phyloP scores from a whole-genome alignment of 768 basidiomycete species.

The Tylopilus sp. region DNA sequence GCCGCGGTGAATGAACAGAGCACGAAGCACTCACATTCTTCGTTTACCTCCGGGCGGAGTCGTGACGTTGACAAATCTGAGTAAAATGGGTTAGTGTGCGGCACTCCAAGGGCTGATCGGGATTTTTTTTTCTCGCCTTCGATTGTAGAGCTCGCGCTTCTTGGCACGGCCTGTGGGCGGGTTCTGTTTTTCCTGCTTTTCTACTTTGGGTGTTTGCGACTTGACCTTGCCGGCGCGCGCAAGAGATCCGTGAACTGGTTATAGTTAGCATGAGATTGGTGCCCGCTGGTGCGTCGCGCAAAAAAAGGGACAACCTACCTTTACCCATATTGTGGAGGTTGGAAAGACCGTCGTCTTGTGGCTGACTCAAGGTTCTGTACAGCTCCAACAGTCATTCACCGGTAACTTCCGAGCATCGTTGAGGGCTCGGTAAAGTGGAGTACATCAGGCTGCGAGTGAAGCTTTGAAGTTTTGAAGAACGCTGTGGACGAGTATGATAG shows the following conservation, averaged over 20 bases:
- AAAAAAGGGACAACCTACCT: slow-evolving; percentile 39
- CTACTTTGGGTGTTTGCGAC: slow-evolving; percentile 96
- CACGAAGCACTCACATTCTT: slow-evolving; percentile 77
- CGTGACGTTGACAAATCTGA: slow-evolving; percentile 89
- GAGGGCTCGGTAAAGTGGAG: no score
- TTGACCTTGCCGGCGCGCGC: slow-evolving; percentile 99
- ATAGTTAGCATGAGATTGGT: neutral
- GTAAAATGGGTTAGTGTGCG: neutral
- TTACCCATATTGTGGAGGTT: slow-evolving; percentile 68
- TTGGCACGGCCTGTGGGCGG: slow-evolving; percentile 93
- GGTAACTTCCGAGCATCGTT: slow-evolving; percentile 13
- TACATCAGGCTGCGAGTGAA: no score
- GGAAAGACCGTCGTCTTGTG: slow-evolving; percentile 30
- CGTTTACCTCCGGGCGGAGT: slow-evolving; percentile 85
- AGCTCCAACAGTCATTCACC: slow-evolving; percentile 40
- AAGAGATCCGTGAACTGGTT: slow-evolving; percentile 92
- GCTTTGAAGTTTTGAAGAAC: no score
- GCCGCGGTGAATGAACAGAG: slow-evolving; percentile 40
- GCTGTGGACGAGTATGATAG: no score
- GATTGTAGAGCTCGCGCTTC: slow-evolving; percentile 92
- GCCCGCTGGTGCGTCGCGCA: no score
- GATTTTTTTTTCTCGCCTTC: slow-evolving; percentile 64
- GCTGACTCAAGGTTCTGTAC: slow-evolving; percentile 37
- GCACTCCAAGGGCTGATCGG: neutral
- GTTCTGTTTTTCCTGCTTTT: slow-evolving; percentile 99